These are phyloP conservation scores for Sphagnurus paluster DNA, from an alignment of 1,284 basidiomycete genomes.

Conservation along the genomic window DNA sequence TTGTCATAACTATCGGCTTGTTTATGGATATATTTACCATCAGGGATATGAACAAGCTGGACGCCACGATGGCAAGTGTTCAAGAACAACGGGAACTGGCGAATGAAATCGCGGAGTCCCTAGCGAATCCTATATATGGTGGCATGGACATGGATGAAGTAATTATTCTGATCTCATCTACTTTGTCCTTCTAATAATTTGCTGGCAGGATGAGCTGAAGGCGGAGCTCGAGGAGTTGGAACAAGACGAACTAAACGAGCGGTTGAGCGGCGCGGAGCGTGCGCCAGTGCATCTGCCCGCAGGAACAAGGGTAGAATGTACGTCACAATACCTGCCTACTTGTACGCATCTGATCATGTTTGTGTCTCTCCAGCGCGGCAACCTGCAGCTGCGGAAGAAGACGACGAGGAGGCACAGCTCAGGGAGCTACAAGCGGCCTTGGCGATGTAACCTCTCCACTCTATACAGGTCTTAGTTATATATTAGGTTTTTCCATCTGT, in stretches of 20 bases:
- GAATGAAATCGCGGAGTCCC: slow-evolving; percentile 94
- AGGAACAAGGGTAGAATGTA: slow-evolving; percentile 55
- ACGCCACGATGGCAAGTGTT: slow-evolving; percentile 88
- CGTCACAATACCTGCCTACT: slow-evolving; percentile 11
- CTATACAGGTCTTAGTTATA: slow-evolving; percentile 18
- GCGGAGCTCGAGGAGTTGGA: slow-evolving; percentile 89
- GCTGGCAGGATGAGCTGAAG: slow-evolving; percentile 75
- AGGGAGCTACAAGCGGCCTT: slow-evolving; percentile 89
- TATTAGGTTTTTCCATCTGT: slow-evolving; percentile 18
- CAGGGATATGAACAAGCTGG: slow-evolving; percentile 91
- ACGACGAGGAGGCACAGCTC: slow-evolving; percentile 93
- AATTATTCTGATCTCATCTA: slow-evolving; percentile 23
- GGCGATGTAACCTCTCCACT: slow-evolving; percentile 63
- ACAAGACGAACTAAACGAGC: slow-evolving; percentile 88
- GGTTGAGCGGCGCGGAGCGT: slow-evolving; percentile 86
- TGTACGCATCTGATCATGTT: slow-evolving; percentile 9
- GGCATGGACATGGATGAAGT: slow-evolving; percentile 77
- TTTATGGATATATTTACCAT: not conserved
- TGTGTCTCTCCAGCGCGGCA: slow-evolving; percentile 16
- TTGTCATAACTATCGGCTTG: not conserved
- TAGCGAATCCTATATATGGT: slow-evolving; percentile 77
- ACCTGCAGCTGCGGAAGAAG: slow-evolving; percentile 61
- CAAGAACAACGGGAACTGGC: slow-evolving; percentile 93
- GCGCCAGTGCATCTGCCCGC: slow-evolving; percentile 87
- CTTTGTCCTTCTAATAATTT: slow-evolving; percentile 12